phyloP scores from a whole-genome alignment of 495 filamentous ascomycete species.

The Chlorociboria aeruginascens region DNA sequence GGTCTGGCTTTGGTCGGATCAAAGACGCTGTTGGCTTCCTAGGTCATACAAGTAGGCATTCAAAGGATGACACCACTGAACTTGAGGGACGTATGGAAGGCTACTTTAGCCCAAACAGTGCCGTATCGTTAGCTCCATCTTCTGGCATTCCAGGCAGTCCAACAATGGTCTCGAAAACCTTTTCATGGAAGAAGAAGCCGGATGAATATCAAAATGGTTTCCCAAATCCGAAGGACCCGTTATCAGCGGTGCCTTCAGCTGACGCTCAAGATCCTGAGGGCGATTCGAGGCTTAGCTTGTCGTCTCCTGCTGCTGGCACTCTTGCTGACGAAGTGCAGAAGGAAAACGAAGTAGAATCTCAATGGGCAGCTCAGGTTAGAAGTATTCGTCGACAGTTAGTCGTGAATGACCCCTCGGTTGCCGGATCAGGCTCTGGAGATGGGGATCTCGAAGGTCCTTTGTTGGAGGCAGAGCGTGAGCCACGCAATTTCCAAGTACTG shows the following conservation, averaged over 20 bases:
- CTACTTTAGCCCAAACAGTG: conserved; percentile 10
- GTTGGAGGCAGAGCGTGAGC: conserved; percentile 24
- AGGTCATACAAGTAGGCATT: conserved; percentile 35
- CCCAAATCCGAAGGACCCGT: conserved; percentile 20
- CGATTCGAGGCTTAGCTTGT: conserved; percentile 8
- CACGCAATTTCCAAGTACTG: conserved; percentile 17
- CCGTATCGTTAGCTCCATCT: conserved; percentile 2
- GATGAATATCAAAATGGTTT: conserved; percentile 36
- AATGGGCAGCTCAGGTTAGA: conserved; percentile 14
- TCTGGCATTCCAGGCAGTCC: conserved; percentile 7
- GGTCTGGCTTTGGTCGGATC: conserved; percentile 71
- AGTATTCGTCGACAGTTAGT: conserved; percentile 11
- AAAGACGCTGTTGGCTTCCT: conserved; percentile 63
- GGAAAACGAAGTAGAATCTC: conserved; percentile 6
- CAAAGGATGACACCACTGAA: conserved; percentile 17
- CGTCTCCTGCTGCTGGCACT: background rate
- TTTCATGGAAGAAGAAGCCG: conserved; percentile 44
- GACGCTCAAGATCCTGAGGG: conserved; percentile 11
- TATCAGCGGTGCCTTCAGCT: conserved; percentile 1
- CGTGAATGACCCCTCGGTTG: conserved; percentile 23
- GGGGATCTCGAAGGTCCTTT: conserved; percentile 29
- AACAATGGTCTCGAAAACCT: conserved; percentile 24
- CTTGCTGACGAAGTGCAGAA: conserved; percentile 1
- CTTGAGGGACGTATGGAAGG: background rate
- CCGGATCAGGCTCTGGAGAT: conserved; percentile 33